Base-by-base conservation (phyloP, 2,329 filamentous ascomycete genomes). In the Diaporthe sp. region DNA sequence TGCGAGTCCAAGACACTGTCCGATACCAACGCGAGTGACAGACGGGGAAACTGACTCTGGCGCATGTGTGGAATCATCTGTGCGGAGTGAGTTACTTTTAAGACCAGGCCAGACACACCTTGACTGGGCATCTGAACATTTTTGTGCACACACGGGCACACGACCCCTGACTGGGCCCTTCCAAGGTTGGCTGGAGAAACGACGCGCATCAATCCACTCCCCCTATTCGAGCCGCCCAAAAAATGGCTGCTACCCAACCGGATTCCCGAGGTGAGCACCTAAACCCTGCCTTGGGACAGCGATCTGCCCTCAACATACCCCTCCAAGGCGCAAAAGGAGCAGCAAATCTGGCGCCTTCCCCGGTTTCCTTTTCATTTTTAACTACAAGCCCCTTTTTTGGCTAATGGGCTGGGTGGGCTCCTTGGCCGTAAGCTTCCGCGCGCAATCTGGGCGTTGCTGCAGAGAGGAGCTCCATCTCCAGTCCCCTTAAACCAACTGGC, bases 401-500 rank as follows among this genome's bases (percentile, higher is more conserved):
- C 49, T 46, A 37, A 46, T 73, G 58, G 46, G 25, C 15, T 73
- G 71, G 51, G 58, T 73, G 71, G 71, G 46, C 44, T 68, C 46
- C 58, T 57, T 65, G 71, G 71, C 71, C 51, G 58, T 55, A 44
- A n/a, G 46, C 71, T 73, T 65, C 46, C 46, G 58, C 46, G 58
- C 46, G 58, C 57, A 53, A 62, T 72, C 71, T 72, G 49, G 44
- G 31, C 71, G 58, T 31, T 42, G 57, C 71, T 55, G 61, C 58
- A 65, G 58, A 44, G 25, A 65, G 71, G 71, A 73, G 71, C 71
- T 73, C 58, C 71, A 49, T 39, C 65, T 55, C 65, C 81, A 82
- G 79, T 86, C 83, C 84, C 84, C 84, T 82, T 82, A 83, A 70
- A 80, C 80, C 80, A 80, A 70, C 51, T 70, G 65, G 65, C 82